Evolutionary conservation across 305 asterid species (phyloP), one percentile per base, ranked within the genome.

Genomic region (Solanum hybrid): DNA sequence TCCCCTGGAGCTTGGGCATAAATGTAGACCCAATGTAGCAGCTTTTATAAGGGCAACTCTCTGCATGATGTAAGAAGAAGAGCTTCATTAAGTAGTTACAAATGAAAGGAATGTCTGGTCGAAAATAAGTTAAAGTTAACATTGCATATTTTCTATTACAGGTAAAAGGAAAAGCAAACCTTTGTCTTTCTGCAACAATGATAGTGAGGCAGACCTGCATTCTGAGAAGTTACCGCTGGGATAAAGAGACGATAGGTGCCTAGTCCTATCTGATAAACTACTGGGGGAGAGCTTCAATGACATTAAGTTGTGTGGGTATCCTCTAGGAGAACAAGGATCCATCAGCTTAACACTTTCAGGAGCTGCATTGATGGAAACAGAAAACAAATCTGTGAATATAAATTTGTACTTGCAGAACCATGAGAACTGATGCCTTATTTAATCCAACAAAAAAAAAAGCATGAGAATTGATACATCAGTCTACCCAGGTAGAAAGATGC

Each of bases 291-390:
- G 90, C 82, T 91, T 94, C 91, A 73, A 73, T 73, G 91, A 89
- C 86, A 92, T 95, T 60, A 71, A 42, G 77, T 92, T 92, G 66
- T 87, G 93, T 90, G 88, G 89, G 91, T 94, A 97, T 90, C 99
- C 99, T 91, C 94, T 91, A 76, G 99, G 99, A 78, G 96, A 95
- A 89, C 99, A 97, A 89, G 99, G 99, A 94, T 97, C 98, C 82
- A 91, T 78, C 85, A 87, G 92, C 90, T 93, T 94, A 89, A 85
- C 93, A 85, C 89, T 94, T 87, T 88, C 93, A 90, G 91, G 76
- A 92, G 91, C 98, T 95, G 96, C 95, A 94, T 87, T 71, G 88
- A 89, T 64, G 77, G 71, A 88, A 91, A 86, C 81, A 88, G 27
- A 10, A 84, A 80, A 82, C 38, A 90, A 88, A 42, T 38, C 40